Evolutionary conservation across 176 grass and related monocot genomes (phyloP).

Genomic region (Panicum miliaceum): DNA sequence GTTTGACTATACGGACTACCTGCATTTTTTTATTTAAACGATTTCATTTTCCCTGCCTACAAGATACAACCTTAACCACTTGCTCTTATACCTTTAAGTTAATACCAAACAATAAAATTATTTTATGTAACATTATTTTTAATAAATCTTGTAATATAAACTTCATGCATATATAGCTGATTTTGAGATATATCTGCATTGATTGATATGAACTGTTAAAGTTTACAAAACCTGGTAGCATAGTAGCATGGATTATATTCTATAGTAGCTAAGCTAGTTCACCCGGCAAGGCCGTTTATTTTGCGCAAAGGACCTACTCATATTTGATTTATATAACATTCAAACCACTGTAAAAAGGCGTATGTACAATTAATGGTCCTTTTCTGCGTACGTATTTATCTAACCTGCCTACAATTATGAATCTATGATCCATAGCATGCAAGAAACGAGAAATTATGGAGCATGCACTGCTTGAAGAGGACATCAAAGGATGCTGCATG

Average conservation of each 20-base stretch:
- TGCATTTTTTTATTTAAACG: not conserved
- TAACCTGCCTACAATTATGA: not conserved
- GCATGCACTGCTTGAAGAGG: not conserved
- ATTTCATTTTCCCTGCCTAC: not conserved
- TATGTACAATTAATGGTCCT: not conserved
- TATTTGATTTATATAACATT: not conserved
- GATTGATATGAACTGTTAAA: not conserved
- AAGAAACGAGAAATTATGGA: not conserved
- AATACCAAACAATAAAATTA: not conserved
- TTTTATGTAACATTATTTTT: not conserved
- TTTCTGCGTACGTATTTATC: not conserved
- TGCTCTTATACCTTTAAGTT: too few species aligned
- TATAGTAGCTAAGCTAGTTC: not conserved
- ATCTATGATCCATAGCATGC: not conserved
- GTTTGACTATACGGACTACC: not conserved
- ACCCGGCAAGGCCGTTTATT: not conserved
- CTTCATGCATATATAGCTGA: not conserved
- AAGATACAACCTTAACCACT: not conserved
- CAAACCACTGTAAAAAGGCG: not conserved
- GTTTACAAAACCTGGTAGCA: not conserved
- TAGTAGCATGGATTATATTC: too few species aligned
- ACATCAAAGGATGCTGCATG: too few species aligned
- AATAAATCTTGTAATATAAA: not conserved
- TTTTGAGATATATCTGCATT: not conserved
- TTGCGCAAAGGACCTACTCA: not conserved